Evolutionary conservation across 2,329 filamentous ascomycete species (phyloP).

Genomic region (Onygenales sp.): DNA sequence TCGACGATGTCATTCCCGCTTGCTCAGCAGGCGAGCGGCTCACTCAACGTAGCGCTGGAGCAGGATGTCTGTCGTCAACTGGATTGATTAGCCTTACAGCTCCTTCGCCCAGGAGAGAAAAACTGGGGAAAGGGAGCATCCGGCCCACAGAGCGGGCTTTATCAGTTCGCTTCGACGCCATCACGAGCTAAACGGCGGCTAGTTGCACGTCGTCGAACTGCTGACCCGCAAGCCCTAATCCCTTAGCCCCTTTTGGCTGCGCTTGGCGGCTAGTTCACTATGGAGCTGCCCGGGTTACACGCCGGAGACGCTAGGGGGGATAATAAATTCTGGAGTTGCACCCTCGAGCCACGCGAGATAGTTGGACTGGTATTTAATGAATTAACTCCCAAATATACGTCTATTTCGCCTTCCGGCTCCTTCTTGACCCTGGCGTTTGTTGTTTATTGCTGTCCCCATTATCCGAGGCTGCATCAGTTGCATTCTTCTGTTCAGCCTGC

Average conservation of each 20-base stretch:
- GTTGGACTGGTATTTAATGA: too few species aligned
- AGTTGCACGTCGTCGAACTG: background rate
- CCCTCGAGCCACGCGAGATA: too few species aligned
- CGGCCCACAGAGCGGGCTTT: background rate
- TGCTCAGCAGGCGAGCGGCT: too few species aligned
- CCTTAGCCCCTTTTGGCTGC: background rate
- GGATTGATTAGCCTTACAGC: too few species aligned
- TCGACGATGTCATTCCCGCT: background rate
- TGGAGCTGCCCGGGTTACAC: too few species aligned
- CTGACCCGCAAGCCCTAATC: background rate
- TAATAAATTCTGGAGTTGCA: too few species aligned
- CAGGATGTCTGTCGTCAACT: background rate
- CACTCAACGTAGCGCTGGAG: too few species aligned
- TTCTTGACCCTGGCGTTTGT: conserved; percentile 28
- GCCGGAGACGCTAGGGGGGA: too few species aligned
- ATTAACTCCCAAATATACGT: background rate
- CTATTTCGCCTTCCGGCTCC: conserved; percentile 27
- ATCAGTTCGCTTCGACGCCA: background rate
- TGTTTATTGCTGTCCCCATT: conserved; percentile 13
- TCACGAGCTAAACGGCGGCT: background rate
- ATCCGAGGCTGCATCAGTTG: background rate
- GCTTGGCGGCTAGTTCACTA: too few species aligned
- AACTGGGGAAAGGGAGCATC: background rate
- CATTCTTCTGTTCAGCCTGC: conserved; percentile 9
- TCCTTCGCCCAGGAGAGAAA: background rate